Conservation (phyloP, 164 flowering plant species). For the Akebia trifoliata region DNA sequence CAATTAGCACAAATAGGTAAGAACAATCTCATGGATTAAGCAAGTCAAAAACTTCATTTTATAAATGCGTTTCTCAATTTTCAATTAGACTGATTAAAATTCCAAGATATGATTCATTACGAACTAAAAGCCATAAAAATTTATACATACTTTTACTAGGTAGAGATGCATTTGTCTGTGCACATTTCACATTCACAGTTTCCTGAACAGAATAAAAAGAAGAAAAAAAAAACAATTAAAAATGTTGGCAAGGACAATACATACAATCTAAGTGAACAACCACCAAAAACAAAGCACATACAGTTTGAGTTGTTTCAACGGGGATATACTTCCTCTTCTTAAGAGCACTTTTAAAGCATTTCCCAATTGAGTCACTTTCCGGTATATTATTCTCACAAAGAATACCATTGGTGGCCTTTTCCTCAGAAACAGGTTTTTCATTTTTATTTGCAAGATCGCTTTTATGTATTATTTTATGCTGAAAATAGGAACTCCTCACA, state of each 20-base stretch:
- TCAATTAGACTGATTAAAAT: not conserved
- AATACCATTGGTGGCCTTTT: constrained; percentile 7
- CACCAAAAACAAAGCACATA: constrained; percentile 20
- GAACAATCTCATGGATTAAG: too few relatives aligned
- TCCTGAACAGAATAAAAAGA: constrained; percentile 30
- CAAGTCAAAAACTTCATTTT: too few relatives aligned
- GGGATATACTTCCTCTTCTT: constrained; percentile 39
- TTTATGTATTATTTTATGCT: constrained; percentile 27
- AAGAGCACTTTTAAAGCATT: constrained; percentile 11
- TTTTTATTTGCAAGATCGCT: constrained; percentile 21
- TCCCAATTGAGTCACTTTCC: constrained; percentile 12
- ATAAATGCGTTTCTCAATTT: too few relatives aligned
- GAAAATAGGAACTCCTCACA: constrained; percentile 59
- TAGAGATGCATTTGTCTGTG: constrained; percentile 19
- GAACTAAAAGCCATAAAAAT: not conserved
- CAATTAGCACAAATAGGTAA: too few relatives aligned
- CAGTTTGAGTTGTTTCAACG: constrained; percentile 20
- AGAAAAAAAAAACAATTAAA: not conserved
- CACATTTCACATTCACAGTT: constrained; percentile 19
- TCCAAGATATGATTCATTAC: not conserved
- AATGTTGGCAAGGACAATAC: not conserved
- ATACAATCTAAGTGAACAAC: constrained; percentile 1
- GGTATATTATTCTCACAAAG: constrained; percentile 9
- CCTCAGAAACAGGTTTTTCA: constrained; percentile 19
- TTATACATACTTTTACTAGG: constrained; percentile 27